Percentiles rank a stretch among this genome's conserved stretches.
Evolutionary conservation across 768 basidiomycete genomes (phyloP).

Genomic region (Kwoniella botswanensis): DNA sequence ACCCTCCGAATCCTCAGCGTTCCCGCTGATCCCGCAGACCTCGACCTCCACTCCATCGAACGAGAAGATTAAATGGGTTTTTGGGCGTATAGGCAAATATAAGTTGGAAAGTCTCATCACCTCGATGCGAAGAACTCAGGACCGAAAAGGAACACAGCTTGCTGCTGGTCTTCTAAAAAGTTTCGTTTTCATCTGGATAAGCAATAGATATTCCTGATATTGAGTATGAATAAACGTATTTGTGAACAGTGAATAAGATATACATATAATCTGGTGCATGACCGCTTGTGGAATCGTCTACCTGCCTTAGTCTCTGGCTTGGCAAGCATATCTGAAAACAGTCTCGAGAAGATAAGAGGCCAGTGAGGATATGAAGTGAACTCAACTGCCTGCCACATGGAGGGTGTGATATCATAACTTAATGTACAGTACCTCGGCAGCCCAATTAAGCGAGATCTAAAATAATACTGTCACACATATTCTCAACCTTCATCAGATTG

Average conservation of each 20-base stretch:
- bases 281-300: too few species aligned
- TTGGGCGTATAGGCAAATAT: neutral
- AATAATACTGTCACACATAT: neutral
- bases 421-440: neutral
- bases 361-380: too few species aligned
- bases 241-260: neutral
- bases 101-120: too few species aligned
- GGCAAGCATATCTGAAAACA: too few species aligned
- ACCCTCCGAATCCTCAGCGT: conserved; percentile 57
- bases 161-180: neutral
- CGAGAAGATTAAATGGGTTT: conserved; percentile 22
- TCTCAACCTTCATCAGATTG: neutral
- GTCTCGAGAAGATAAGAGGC: too few species aligned
- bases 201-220: neutral
- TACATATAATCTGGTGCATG: too few species aligned
- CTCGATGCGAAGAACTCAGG: too few species aligned
- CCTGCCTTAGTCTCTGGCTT: too few species aligned
- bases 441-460: conserved; percentile 7
- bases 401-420: neutral
- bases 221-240: conserved; percentile 7
- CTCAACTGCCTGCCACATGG: too few species aligned
- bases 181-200: neutral
- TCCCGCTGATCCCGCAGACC: conserved; percentile 56
- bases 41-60: conserved; percentile 56
- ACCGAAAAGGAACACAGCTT: too few species aligned